Evolutionary conservation across 164 flowering plant species (phyloP), one percentile per base, ranked within the genome.

Genomic region (Warburgia ugandensis): DNA sequence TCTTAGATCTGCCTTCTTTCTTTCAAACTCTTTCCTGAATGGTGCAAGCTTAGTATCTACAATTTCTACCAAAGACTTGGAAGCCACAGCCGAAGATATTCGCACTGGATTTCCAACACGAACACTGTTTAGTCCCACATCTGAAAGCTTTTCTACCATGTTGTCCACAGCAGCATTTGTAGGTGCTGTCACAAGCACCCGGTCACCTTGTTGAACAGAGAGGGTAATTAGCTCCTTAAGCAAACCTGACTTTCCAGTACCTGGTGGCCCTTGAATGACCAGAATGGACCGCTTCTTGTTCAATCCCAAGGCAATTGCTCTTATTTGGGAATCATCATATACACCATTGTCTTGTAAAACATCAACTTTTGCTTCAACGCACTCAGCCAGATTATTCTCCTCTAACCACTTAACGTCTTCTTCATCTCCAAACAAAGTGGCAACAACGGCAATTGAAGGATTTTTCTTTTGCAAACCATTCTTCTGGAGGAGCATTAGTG

Each of bases 121-220:
- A 22, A 90, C 97, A 68, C 84, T 73, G 62, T 77, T 64, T 50
- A 81, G 31, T 12, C 86, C 88, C 60, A 52, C 56, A 60, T 51
- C 27, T 4, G 94, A 75, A 26, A 90, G 83, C 58, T 75, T 90
- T 56, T 90, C 95, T 52, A 90, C 97, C 86, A 90, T 75, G 68
- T 90, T 90, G 50, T 90, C 95, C 21, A 90, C 81, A 28, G 91
- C 95, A 47, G 97, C 97, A 78, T 90, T 90, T 41, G 97, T 84
- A 14, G 95, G 94, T 29, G 94, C 97, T 39, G 95, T 90, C 14
- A 84, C 84, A 51, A 90, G 95, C 55, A 90, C 95, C 65, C 83
- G 69, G 69, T 90, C 95, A 51, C 94, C 94, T 67, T 73, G 86
- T 54, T 71, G 74, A 65, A 84, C 85, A 55, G 88, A 72, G 51